Evolutionary conservation across 169 alveolate genomes (phyloP), one percentile per base, ranked within the genome.

Genomic region (Cryptosporidium ubiquitum): DNA sequence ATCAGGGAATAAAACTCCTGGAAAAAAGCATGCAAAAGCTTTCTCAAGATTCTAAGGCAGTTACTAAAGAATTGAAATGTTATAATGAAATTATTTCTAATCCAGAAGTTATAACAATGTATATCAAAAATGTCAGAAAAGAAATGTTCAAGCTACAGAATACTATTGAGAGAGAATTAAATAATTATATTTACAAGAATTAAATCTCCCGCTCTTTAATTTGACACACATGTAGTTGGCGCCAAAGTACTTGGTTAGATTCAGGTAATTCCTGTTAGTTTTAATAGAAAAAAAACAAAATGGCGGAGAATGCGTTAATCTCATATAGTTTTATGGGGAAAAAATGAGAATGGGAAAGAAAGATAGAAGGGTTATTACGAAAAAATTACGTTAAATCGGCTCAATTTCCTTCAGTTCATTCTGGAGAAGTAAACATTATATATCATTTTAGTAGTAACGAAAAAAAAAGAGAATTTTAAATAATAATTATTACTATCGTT

Each of bases 141-240:
- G 69, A 33, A 40, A 73, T 73, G 26, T 52, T 73, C 20, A 51
- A 57, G 35, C 37, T 73, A 10, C 69, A 55, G 20, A 73, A 73
- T 40, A 73, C 85, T 23, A 49, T 73, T 47, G 85, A 58, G 68
- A 73, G 49, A 42, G 85, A 73, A 37, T 33, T 73, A 73, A 73
- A 73, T 14, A 58, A 12, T 6, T 7, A 58, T 55, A 35, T 73
- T 5, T 55, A 35, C 39, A 39, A 26, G 29, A 44, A 23, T 23
- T 69, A 40, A 69, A 33, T 20, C 16, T 64, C 52, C n/a, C 16
- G 4, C 16, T 3, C 39, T 9, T n/a, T n/a, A n/a, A n/a, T n/a
- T n/a, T n/a, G n/a, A n/a, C n/a, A n/a, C n/a, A n/a, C n/a, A n/a
- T n/a, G n/a, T n/a, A n/a, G n/a, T n/a, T n/a, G n/a, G n/a, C n/a